phyloP scores from a whole-genome alignment of 2,329 filamentous ascomycete genomes.

The Meredithiella fracta region DNA sequence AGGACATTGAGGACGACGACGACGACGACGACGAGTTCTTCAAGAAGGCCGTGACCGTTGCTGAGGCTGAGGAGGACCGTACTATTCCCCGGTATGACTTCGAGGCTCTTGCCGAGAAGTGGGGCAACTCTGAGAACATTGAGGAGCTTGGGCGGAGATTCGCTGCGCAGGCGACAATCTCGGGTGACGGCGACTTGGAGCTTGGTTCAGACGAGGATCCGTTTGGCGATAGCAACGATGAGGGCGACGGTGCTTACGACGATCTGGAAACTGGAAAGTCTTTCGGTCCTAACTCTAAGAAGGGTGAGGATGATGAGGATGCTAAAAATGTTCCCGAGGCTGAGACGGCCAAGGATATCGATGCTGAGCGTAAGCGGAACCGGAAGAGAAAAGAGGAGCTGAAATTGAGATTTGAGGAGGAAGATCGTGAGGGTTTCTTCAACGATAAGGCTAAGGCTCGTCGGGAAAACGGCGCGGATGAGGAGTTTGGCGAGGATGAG shows the following conservation, averaged over 20 bases:
- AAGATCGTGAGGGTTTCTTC: constrained; percentile 89
- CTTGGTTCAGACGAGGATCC: constrained; percentile 38
- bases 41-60: constrained; percentile 47
- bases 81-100: constrained; percentile 68
- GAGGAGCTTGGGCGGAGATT: constrained; percentile 61
- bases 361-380: constrained; percentile 79
- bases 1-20: constrained; percentile 43
- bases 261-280: constrained; percentile 68
- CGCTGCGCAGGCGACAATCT: constrained; percentile 36
- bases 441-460: constrained; percentile 72
- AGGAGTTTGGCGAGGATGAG: constrained; percentile 90
- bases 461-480: constrained; percentile 44
- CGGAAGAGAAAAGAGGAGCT: constrained; percentile 87
- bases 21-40: constrained; percentile 44
- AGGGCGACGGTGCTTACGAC: constrained; percentile 64
- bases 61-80: constrained; percentile 62
- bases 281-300: constrained; percentile 24
- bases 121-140: constrained; percentile 64
- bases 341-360: constrained; percentile 39
- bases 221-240: constrained; percentile 37
- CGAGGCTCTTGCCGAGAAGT: constrained; percentile 64
- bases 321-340: constrained; percentile 22
- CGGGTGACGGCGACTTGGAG: constrained; percentile 27
- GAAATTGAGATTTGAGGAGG: constrained; percentile 86
- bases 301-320: constrained; percentile 18